Evolutionary conservation across 441 rosid species (phyloP), one percentile per base, ranked within the genome.

Genomic region (Bocquillonia castaneifolia): DNA sequence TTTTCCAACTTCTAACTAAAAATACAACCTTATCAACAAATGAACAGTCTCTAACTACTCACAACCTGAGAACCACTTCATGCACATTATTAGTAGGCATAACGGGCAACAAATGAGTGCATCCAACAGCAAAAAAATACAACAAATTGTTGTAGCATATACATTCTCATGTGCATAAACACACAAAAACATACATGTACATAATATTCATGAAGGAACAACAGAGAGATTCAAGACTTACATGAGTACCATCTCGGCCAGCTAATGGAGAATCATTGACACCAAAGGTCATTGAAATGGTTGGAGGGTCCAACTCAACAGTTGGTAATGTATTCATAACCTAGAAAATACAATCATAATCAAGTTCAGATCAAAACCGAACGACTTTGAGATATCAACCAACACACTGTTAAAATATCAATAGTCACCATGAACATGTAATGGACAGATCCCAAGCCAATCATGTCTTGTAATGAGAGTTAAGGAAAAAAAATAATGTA

Each of bases 251-350:
- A 83, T 88, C 93, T 70, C 89, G 93, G 70, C 99, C 99, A 68
- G 95, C 97, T 75, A 91, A 82, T 6, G 97, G 95, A 84, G 99
- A 93, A 77, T 93, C 96, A 70, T 93, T 91, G 72, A 91, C 97
- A 73, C 97, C 84, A 74, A 93, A 93, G 48, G 96, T 93, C 97
- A 93, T 93, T 74, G 99, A 93, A 79, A 91, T 93, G 65, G 99
- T 93, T 52, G 97, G 99, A 61, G 97, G 99, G 64, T 93, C 97
- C 86, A 93, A 78, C 80, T 85, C 95, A 63, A 89, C 74, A 31
- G 88, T 72, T 14, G 97, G 97, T 70, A 93, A 86, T 52, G 99
- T 86, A 76, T 79, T 74, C 82, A 79, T 84, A 70, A 93, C 93
- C 96, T 91, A 72, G 29, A 48, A 79, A 68, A 78, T 64, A 53